Conservation (phyloP, 2,329 filamentous ascomycete species). For the Alternaria dauci region DNA sequence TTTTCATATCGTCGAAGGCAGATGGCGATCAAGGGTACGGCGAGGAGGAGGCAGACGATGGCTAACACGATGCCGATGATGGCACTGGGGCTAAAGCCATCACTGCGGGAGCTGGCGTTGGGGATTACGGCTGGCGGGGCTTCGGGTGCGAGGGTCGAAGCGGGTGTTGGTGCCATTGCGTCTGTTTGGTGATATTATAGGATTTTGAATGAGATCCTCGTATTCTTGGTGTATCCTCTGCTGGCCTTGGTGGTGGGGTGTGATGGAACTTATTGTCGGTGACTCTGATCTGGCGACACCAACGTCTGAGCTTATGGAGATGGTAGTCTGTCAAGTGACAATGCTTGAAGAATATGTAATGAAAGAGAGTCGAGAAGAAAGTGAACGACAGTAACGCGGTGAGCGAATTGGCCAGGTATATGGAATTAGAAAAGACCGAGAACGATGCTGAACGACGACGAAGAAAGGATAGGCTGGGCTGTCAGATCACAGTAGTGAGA, state of each 20-base stretch:
- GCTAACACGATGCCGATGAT: slow-evolving; percentile 37
- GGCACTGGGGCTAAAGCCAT: slow-evolving; percentile 30
- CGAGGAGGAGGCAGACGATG: slow-evolving; percentile 26
- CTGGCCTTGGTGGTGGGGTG: background rate
- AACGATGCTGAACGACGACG: background rate
- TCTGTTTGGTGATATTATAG: background rate
- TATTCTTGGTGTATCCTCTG: background rate
- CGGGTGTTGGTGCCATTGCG: slow-evolving; percentile 7
- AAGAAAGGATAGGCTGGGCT: slow-evolving; percentile 13
- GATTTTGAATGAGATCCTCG: too few species aligned
- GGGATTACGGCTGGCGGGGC: slow-evolving; percentile 22
- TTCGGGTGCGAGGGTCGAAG: slow-evolving; percentile 9
- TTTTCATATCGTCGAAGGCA: slow-evolving; percentile 30
- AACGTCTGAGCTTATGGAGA: too few species aligned
- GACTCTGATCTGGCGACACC: too few species aligned
- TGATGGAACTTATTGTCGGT: background rate
- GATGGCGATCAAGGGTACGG: slow-evolving; percentile 31
- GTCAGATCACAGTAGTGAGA: slow-evolving; percentile 1
- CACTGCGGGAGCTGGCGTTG: slow-evolving; percentile 2
- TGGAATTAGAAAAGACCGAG: background rate
- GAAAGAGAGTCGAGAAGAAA: background rate
- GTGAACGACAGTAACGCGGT: background rate
- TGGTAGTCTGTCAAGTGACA: background rate
- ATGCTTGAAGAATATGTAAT: background rate
- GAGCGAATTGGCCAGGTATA: background rate